These are phyloP conservation scores for Medakamo hakoo DNA, from an alignment of 139 green algal species.

Conservation along the genomic window DNA sequence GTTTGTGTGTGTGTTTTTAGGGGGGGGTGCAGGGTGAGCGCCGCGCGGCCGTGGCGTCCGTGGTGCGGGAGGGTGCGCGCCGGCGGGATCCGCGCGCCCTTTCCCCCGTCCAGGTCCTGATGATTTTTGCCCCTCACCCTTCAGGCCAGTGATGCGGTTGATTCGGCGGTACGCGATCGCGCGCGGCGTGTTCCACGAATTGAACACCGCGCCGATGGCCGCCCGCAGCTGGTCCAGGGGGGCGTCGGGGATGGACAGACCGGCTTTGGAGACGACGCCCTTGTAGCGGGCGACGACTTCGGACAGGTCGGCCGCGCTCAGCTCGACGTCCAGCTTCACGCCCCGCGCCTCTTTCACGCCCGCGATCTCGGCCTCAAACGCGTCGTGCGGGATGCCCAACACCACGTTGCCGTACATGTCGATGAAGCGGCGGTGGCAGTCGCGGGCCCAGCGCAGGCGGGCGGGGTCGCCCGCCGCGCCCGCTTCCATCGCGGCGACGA, in stretches of 20 bases:
- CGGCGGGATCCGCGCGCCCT: no score
- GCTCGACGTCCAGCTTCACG: slow-evolving; percentile 58
- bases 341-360: slow-evolving; percentile 41
- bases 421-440: slow-evolving; percentile 68
- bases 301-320: slow-evolving; percentile 49
- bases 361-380: slow-evolving; percentile 64
- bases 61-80: no score
- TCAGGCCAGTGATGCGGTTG: slow-evolving; percentile 66
- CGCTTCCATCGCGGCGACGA: slow-evolving; percentile 42
- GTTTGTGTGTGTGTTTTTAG: no score
- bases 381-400: slow-evolving; percentile 54
- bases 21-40: no score
- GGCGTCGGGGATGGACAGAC: slow-evolving; percentile 46
- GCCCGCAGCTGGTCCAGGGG: slow-evolving; percentile 54
- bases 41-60: no score
- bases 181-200: slow-evolving; percentile 53
- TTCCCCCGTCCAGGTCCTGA: no score
- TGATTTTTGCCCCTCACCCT: no score
- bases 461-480: slow-evolving; percentile 30
- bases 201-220: slow-evolving; percentile 58
- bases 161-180: slow-evolving; percentile 78
- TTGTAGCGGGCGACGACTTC: slow-evolving; percentile 50
- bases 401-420: slow-evolving; percentile 79
- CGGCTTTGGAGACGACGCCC: slow-evolving; percentile 37
- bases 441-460: slow-evolving; percentile 64